Conservation (phyloP, 352 stramenopile species). For the Globisporangium abappressorium region DNA sequence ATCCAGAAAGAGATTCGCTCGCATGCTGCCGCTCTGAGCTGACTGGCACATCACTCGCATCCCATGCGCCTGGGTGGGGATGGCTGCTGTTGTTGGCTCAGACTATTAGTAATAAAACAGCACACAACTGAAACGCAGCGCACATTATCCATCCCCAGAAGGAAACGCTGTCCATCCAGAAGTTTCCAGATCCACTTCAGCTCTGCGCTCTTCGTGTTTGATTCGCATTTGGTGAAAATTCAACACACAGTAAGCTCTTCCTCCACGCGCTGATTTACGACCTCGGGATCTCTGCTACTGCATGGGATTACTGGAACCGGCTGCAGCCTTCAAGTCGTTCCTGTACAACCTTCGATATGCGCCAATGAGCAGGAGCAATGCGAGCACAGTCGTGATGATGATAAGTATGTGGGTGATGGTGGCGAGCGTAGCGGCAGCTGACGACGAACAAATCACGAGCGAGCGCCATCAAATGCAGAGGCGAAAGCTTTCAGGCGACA, state of each 20-base stretch:
- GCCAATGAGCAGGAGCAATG: neutral
- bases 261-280: neutral
- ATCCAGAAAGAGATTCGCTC: neutral
- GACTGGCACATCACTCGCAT: neutral
- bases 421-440: neutral
- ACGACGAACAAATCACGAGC: neutral
- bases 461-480: neutral
- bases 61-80: neutral
- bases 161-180: neutral
- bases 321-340: neutral
- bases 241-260: neutral
- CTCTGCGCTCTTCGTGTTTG: neutral
- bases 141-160: neutral
- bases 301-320: neutral
- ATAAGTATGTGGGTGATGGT: neutral
- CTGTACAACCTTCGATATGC: neutral
- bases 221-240: neutral
- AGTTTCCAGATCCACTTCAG: neutral
- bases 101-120: neutral
- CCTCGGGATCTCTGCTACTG: neutral
- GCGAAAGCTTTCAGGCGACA: conserved; percentile 2
- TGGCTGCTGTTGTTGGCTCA: neutral
- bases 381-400: neutral
- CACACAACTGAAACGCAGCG: too few relatives aligned
- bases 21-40: too few relatives aligned